Conservation (phyloP, 257 asterid species). For the Cinchona pubescens region DNA sequence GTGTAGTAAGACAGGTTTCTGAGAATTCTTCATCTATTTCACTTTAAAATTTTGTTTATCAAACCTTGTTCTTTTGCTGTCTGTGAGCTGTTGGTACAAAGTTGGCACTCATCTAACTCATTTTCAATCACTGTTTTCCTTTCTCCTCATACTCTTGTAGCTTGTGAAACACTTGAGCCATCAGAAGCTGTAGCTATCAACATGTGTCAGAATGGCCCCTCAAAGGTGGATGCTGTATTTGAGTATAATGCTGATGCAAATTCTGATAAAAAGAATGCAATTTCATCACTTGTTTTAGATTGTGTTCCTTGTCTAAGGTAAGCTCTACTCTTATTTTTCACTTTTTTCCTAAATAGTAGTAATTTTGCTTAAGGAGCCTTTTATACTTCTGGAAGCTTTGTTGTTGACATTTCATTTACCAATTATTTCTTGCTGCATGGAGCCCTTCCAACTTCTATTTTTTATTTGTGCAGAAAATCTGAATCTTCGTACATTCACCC, state of each 20-base stretch:
- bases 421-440: slow-evolving; percentile 3
- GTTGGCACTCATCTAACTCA: not conserved
- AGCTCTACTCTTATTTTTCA: slow-evolving; percentile 25
- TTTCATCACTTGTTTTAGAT: slow-evolving; percentile 17
- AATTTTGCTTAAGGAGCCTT: not conserved
- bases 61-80: not conserved
- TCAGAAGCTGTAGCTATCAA: slow-evolving; percentile 27
- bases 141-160: not conserved
- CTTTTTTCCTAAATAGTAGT: not conserved
- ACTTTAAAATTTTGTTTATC: no score
- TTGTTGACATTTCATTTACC: not conserved
- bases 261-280: slow-evolving; percentile 14
- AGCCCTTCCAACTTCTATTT: slow-evolving; percentile 16
- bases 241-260: slow-evolving; percentile 27
- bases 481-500: slow-evolving; percentile 62
- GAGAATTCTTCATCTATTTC: no score
- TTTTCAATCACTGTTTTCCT: not conserved
- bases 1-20: not conserved
- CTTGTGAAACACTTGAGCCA: slow-evolving; percentile 39
- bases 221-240: slow-evolving; percentile 34
- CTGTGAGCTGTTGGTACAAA: no score
- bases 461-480: slow-evolving; percentile 46
- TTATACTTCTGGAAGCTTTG: not conserved
- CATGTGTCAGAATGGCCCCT: slow-evolving; percentile 40
- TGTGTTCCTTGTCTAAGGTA: slow-evolving; percentile 40